Conservation (phyloP, 768 basidiomycete species). For the Tylopilus subfusipes region DNA sequence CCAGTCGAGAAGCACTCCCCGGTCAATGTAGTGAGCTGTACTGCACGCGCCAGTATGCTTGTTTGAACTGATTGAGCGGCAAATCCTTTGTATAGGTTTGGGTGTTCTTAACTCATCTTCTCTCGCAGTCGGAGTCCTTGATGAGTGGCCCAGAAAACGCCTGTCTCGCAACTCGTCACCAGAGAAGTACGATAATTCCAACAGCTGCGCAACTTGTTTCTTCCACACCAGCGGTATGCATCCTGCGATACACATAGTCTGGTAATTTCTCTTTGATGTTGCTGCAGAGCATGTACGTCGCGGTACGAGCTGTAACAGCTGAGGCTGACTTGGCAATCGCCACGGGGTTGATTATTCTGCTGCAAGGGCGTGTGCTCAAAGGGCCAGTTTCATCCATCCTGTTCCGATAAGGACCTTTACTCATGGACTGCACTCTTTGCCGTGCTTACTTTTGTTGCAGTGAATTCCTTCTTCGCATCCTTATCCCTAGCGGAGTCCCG, state of each 20-base stretch:
- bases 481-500: neutral
- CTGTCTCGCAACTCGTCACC: neutral
- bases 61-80: constrained; percentile 5
- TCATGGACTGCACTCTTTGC: constrained; percentile 13
- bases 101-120: neutral
- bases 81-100: neutral
- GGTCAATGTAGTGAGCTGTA: too few species aligned
- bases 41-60: neutral
- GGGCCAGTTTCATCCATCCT: neutral
- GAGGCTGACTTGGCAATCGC: constrained; percentile 5
- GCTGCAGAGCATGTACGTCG: neutral
- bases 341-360: neutral
- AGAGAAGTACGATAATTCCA: neutral
- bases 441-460: neutral
- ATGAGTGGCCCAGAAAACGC: neutral
- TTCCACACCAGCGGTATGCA: neutral
- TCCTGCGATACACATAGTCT: neutral
- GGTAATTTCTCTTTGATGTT: neutral
- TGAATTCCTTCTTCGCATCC: neutral
- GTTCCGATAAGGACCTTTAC: too few species aligned
- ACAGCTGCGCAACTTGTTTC: neutral
- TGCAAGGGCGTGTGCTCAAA: neutral
- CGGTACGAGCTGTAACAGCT: neutral
- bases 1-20: neutral
- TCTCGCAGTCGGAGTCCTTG: neutral